Evolutionary conservation across 257 asterid genomes (phyloP), one percentile per base, ranked within the genome.

Genomic region (Solanum bulbocastanum): DNA sequence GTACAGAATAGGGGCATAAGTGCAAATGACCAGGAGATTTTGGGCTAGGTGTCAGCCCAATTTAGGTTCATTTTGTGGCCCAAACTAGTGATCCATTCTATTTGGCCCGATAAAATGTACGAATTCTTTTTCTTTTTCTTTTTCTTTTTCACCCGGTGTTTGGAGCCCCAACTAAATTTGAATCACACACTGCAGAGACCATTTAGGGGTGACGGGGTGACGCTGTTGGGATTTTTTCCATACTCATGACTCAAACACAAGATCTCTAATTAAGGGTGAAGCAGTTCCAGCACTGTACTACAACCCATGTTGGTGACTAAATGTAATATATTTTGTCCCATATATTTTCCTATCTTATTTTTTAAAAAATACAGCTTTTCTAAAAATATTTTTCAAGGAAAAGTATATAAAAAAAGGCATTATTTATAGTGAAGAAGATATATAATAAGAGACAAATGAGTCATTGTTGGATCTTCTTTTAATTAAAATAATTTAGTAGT

Each of bases 391-490:
- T 69, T 72, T 33, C 8, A 20, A 10, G 23, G 16, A 73, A 73
- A 6, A 14, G 1, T 75, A 10, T 10, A 25, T 11, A 25, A 66
- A 66, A 58, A 27, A 27, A 66, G 18, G 20, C 3, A 39, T 0
- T 23, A 7, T 13, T 76, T 11, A 40, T 75, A 75, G 56, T 22
- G 33, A 76, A 39, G 36, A 39, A 6, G 23, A 76, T 40, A 76
- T 40, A 76, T n/a, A 25, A n/a, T 11, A 76, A n/a, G 20, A 75
- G 83, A 40, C 83, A 40, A 13, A 76, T n/a, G 83, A 76, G 36
- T 76, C 13, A 76, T 40, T 76, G 60, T 76, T 76, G 60, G 83
- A 76, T 74, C n/a, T 40, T 76, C 58, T 40, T 76, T 40, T 76
- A 22, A n/a, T 27, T 79, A 79, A 44, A 44, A 27, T 8, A 10